These are phyloP conservation scores for Globisporangium viniferum DNA, from an alignment of 352 stramenopile species.

Conservation along the genomic window DNA sequence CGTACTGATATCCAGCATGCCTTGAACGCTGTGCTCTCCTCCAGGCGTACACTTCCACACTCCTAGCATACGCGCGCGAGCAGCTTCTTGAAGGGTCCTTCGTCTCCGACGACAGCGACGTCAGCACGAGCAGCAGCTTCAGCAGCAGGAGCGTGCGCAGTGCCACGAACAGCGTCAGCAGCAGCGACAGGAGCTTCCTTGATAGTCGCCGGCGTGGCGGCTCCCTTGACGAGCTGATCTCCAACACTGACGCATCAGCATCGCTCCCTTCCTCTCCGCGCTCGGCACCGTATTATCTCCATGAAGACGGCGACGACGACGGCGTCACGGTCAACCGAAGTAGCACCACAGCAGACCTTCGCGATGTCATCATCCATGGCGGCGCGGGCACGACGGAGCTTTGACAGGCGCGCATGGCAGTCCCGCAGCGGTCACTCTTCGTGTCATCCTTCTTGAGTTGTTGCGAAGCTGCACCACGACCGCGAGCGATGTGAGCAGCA, in stretches of 20 bases:
- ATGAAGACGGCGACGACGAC: neutral
- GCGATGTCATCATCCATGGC: neutral
- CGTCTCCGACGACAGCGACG: constrained; percentile 8
- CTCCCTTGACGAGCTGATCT: constrained; percentile 2
- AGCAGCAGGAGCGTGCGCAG: constrained; percentile 3
- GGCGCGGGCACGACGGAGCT: constrained; percentile 6
- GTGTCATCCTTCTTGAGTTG: neutral
- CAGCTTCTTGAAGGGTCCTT: constrained; percentile 27
- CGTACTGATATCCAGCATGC: neutral
- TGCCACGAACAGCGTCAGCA: neutral
- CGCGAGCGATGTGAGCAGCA: constrained; percentile 47
- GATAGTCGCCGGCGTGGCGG: neutral
- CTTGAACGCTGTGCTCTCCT: neutral
- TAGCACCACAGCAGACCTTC: neutral
- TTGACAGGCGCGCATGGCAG: neutral
- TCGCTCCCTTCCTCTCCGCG: constrained; percentile 3
- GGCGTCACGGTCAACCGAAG: neutral
- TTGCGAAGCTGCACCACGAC: constrained; percentile 36
- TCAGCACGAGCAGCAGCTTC: constrained; percentile 4
- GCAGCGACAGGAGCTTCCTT: constrained; percentile 6
- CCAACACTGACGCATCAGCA: neutral
- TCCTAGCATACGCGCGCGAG: constrained; percentile 30
- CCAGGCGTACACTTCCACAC: constrained; percentile 29
- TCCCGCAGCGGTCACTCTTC: too few relatives aligned
- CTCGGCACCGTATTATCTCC: constrained; percentile 4